Conservation (phyloP, 192 early-diverging fungal genomes). For the Thamnidium elegans region DNA sequence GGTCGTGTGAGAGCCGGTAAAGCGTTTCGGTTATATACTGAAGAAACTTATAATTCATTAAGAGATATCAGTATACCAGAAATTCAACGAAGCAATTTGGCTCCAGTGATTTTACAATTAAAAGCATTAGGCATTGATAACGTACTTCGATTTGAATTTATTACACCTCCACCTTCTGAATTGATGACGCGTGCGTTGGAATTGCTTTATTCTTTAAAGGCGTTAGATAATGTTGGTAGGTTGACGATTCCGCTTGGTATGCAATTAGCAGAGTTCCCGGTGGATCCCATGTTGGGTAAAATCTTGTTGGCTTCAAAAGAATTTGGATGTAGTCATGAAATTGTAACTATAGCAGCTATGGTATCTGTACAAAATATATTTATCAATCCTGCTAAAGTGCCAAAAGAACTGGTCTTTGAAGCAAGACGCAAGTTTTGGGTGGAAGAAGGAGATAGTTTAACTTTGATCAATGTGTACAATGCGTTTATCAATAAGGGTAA, state of each 20-base stretch:
- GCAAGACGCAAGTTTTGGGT: slow-evolving; percentile 70
- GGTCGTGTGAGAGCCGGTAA: slow-evolving; percentile 89
- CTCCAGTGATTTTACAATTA: slow-evolving; percentile 65
- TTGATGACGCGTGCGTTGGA: slow-evolving; percentile 69
- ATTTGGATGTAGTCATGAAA: slow-evolving; percentile 70
- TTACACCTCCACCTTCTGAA: slow-evolving; percentile 71
- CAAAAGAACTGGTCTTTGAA: slow-evolving; percentile 45
- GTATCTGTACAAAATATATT: slow-evolving; percentile 67
- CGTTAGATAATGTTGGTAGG: slow-evolving; percentile 66
- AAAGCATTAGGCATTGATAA: slow-evolving; percentile 83
- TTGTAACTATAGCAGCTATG: slow-evolving; percentile 78
- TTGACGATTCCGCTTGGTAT: slow-evolving; percentile 70
- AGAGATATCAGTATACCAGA: slow-evolving; percentile 87
- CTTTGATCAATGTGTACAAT: slow-evolving; percentile 73
- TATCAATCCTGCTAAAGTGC: slow-evolving; percentile 36
- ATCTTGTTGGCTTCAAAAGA: slow-evolving; percentile 60
- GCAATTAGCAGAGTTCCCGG: slow-evolving; percentile 70
- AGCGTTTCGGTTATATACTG: slow-evolving; percentile 89
- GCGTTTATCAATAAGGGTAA: slow-evolving; percentile 57
- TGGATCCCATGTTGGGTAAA: slow-evolving; percentile 69
- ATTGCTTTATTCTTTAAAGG: slow-evolving; percentile 71
- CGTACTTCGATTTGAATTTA: slow-evolving; percentile 74
- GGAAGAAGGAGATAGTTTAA: slow-evolving; percentile 71
- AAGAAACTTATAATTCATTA: slow-evolving; percentile 76
- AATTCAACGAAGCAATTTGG: slow-evolving; percentile 81